A percentile compares a stretch with the other conserved stretches of the same genome.
Evolutionary conservation across 2,329 filamentous ascomycete species (phyloP).

Genomic region (Byssochlamys sp.): DNA sequence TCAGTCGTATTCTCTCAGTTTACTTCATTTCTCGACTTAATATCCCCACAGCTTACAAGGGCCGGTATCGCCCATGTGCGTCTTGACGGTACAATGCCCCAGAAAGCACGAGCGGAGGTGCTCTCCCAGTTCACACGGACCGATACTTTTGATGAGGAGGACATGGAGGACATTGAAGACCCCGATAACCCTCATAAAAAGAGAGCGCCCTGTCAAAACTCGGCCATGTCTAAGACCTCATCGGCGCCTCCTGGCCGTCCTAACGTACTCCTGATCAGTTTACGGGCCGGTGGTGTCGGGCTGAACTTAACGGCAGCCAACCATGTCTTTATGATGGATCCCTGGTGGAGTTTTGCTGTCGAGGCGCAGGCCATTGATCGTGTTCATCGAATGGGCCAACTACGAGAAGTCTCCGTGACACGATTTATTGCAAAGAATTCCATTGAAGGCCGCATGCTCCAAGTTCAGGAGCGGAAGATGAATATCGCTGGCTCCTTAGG

Average conservation of each 20-base stretch:
- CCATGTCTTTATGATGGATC: constrained; percentile 97
- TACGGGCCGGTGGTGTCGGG: constrained; percentile 85
- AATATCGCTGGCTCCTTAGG: constrained; percentile 80
- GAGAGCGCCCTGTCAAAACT: neutral
- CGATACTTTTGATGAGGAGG: constrained; percentile 26
- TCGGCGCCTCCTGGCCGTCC: constrained; percentile 16
- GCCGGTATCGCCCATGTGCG: constrained; percentile 71
- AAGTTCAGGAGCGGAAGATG: constrained; percentile 85
- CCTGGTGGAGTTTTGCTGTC: constrained; percentile 97
- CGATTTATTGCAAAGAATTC: constrained; percentile 82
- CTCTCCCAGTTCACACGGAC: constrained; percentile 59
- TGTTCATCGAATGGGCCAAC: constrained; percentile 93
- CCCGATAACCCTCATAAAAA: neutral
- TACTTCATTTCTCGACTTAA: constrained; percentile 86
- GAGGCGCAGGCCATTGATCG: constrained; percentile 96
- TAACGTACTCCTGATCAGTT: constrained; percentile 64
- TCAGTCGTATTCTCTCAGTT: constrained; percentile 95
- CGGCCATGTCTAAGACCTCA: constrained; percentile 2
- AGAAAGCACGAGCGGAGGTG: constrained; percentile 72
- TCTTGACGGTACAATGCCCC: constrained; percentile 81
- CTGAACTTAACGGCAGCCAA: constrained; percentile 84
- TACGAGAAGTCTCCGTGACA: constrained; percentile 71
- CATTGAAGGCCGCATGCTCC: constrained; percentile 90
- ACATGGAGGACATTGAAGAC: constrained; percentile 26
- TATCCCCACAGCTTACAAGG: constrained; percentile 66